A percentile compares a stretch with the other conserved stretches of the same genome.
Evolutionary conservation across 1,284 basidiomycete species (phyloP).

Genomic region (Boletellus dicymbophilus): DNA sequence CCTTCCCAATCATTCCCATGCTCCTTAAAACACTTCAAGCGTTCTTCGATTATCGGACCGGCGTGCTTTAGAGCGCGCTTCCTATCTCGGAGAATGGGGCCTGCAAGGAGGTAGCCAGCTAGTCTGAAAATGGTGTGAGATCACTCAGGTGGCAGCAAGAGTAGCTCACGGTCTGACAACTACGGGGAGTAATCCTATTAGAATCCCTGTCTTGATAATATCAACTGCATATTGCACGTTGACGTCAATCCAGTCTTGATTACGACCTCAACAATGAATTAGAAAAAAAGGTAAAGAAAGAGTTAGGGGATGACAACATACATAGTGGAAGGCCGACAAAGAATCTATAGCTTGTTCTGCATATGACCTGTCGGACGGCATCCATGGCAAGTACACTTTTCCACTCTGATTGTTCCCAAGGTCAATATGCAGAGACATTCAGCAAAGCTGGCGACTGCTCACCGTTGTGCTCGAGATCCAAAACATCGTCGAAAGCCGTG

Average conservation of each 20-base stretch:
- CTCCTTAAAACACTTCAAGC: slow-evolving; percentile 30
- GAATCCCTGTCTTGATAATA: slow-evolving; percentile 24
- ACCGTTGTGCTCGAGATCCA: slow-evolving; percentile 22
- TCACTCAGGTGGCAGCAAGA: neutral
- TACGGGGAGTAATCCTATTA: slow-evolving; percentile 38
- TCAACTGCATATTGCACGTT: slow-evolving; percentile 35
- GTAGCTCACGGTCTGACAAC: slow-evolving; percentile 39
- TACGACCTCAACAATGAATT: no score
- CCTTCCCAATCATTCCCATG: slow-evolving; percentile 39
- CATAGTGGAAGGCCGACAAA: slow-evolving; percentile 40
- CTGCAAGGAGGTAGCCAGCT: neutral
- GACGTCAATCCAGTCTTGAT: slow-evolving; percentile 39
- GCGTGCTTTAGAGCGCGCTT: slow-evolving; percentile 27
- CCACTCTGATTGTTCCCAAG: slow-evolving; percentile 18
- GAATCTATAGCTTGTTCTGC: slow-evolving; percentile 37
- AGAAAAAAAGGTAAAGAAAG: neutral
- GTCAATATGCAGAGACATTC: neutral
- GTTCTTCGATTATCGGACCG: slow-evolving; percentile 39
- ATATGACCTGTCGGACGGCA: slow-evolving; percentile 29
- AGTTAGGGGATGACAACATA: neutral
- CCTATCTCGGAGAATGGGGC: neutral
- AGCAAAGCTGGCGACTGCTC: neutral
- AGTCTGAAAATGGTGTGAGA: neutral
- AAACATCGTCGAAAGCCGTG: slow-evolving; percentile 25
- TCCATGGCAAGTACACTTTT: neutral